These are phyloP conservation scores for Dipteronia dyeriana DNA, from an alignment of 345 rosid genomes.

Conservation along the genomic window DNA sequence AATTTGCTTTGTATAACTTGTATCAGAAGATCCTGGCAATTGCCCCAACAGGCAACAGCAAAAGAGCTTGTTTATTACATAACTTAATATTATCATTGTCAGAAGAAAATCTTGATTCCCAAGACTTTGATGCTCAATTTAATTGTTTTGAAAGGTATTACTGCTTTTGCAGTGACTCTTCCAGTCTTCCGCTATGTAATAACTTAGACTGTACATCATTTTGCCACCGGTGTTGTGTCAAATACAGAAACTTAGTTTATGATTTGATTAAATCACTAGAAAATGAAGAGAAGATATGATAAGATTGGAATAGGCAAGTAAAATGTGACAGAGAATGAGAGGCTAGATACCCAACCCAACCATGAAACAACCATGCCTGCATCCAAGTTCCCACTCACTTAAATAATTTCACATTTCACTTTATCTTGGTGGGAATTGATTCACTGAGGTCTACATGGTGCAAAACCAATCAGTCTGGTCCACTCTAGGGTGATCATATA, in stretches of 20 bases:
- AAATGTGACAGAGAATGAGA: neutral
- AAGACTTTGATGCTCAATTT: neutral
- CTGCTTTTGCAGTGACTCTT: neutral
- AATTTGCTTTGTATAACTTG: neutral
- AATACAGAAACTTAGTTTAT: neutral
- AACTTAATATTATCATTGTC: neutral
- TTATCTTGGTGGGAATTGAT: neutral
- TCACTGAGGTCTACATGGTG: neutral
- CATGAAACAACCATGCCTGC: neutral
- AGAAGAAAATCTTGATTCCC: neutral
- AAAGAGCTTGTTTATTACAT: neutral
- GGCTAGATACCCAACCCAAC: neutral
- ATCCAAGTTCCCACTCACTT: neutral
- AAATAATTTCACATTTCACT: neutral
- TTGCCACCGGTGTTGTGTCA: neutral
- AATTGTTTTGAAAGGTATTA: neutral
- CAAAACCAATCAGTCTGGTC: neutral
- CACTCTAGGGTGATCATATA: too few relatives aligned
- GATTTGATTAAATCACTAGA: neutral
- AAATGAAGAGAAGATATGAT: neutral
- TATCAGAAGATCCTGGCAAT: neutral
- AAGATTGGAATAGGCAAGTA: neutral
- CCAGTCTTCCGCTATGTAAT: too few relatives aligned
- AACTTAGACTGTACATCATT: neutral
- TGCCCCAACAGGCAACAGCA: neutral